Base-by-base conservation (phyloP, 345 rosid species). In the Clausena lansium region DNA sequence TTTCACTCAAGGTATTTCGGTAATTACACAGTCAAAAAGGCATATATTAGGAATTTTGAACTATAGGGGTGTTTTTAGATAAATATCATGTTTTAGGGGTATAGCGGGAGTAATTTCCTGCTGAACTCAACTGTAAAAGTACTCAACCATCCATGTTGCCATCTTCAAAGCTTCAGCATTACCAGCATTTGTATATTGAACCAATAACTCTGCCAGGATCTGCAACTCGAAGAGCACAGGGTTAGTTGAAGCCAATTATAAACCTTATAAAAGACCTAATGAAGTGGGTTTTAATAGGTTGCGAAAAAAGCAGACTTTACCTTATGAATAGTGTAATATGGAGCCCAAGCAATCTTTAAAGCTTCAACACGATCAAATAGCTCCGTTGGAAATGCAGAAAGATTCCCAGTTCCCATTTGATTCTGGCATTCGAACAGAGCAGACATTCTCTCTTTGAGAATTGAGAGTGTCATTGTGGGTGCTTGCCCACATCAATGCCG, bases 401-500 rank as follows among this genome's bases (percentile, higher is more conserved):
- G 91, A 79, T 87, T 87, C 9, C 92, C 89, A 0, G 80, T 76
- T 7, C 87, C 92, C 6, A 87, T 77, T 78, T 89, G 78, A 58
- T 84, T 70, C 80, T 87, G 92, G 76, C 92, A 89, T 36, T 65
- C 64, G 2, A 80, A 80, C 70, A 89, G 60, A 2, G 77, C 84
- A 0, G 84, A 64, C 92, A 86, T 89, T 79, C 71, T 85, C 78
- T 67, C 75, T 63, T 81, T 79, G 3, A 87, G 60, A 33, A 82
- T 81, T 79, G 3, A 87, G 60, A 33, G 83, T 76, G 4, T 77
- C 82, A 74, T 79, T 73, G 73, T 81, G 85, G 66, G 92, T 87
- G 64, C 87, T 87, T n/a, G 88, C 91, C 90, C 89, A 89, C 91
- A 76, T 87, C 6, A 69, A 54, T 27, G 92, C 88, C n/a, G 88